phyloP scores from a whole-genome alignment of 2,329 filamentous ascomycete genomes.

The Tolypocladium ovalisporum region DNA sequence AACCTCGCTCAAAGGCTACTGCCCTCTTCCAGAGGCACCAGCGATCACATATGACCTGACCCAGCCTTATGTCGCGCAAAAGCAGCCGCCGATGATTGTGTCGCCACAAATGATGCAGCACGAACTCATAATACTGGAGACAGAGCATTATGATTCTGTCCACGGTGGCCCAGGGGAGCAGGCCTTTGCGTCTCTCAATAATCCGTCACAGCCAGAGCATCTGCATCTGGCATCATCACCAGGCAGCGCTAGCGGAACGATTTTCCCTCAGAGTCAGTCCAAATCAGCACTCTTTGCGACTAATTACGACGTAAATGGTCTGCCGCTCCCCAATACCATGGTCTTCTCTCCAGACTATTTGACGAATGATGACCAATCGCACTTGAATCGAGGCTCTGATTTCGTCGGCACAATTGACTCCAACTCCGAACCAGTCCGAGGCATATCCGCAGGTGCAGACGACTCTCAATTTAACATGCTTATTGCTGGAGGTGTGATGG shows the following conservation, averaged over 20 bases:
- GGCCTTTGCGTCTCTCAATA: not conserved
- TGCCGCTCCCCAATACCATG: not conserved
- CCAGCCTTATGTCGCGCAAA: conserved; percentile 20
- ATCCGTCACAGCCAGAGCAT: conserved; percentile 2
- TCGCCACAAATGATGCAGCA: not conserved
- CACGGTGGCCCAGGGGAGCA: not conserved
- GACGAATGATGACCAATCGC: not conserved
- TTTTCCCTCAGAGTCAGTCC: not conserved
- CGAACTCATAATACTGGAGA: not conserved
- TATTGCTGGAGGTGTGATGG: not conserved
- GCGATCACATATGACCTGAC: conserved; percentile 16
- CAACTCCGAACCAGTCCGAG: not conserved
- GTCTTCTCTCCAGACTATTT: not conserved
- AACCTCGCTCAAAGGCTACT: conserved; percentile 18
- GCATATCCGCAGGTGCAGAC: not conserved
- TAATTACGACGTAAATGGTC: not conserved
- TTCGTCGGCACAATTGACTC: not conserved
- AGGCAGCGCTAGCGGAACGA: not conserved
- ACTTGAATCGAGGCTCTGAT: not conserved
- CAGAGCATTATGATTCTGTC: not conserved
- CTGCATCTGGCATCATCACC: not conserved
- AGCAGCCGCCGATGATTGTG: conserved; percentile 7
- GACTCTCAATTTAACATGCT: not conserved
- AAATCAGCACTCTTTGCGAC: not conserved
- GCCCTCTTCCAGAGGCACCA: conserved; percentile 15